Percentiles rank a stretch among this genome's conserved stretches.
phyloP scores from a whole-genome alignment of 257 asterid species.

The Nicotiana attenuata region DNA sequence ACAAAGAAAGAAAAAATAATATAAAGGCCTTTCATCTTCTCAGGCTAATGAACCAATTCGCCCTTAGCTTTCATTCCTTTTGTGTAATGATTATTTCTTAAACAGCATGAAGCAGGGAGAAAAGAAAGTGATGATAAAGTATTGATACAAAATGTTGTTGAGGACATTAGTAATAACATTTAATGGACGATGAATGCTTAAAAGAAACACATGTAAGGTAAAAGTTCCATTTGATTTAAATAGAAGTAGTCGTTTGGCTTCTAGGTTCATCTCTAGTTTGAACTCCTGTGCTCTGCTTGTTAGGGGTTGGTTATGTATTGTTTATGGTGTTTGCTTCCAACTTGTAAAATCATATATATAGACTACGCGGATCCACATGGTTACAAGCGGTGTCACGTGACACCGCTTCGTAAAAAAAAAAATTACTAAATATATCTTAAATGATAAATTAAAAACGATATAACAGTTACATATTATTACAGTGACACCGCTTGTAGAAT shows the following conservation, averaged over 20 bases:
- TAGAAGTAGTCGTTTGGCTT: neutral
- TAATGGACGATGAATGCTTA: neutral
- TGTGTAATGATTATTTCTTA: neutral
- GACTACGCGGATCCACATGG: neutral
- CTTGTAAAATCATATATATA: neutral
- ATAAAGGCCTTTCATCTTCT: neutral
- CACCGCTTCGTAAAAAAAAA: no score
- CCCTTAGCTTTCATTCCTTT: neutral
- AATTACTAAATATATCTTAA: no score
- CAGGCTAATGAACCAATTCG: neutral
- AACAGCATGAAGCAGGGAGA: neutral
- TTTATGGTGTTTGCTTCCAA: neutral
- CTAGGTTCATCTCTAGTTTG: neutral
- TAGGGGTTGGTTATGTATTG: neutral
- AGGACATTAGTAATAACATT: neutral
- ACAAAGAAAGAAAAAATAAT: neutral
- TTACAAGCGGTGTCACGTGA: no score
- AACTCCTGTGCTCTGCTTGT: neutral
- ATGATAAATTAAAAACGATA: no score
- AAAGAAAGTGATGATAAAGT: neutral
- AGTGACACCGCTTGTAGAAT: no score
- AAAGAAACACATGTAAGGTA: neutral
- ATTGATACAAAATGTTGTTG: neutral
- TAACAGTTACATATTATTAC: no score
- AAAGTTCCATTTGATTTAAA: neutral